These are phyloP conservation scores for Blastocystis sp. DNA, from an alignment of 352 stramenopile species.

Conservation along the genomic window DNA sequence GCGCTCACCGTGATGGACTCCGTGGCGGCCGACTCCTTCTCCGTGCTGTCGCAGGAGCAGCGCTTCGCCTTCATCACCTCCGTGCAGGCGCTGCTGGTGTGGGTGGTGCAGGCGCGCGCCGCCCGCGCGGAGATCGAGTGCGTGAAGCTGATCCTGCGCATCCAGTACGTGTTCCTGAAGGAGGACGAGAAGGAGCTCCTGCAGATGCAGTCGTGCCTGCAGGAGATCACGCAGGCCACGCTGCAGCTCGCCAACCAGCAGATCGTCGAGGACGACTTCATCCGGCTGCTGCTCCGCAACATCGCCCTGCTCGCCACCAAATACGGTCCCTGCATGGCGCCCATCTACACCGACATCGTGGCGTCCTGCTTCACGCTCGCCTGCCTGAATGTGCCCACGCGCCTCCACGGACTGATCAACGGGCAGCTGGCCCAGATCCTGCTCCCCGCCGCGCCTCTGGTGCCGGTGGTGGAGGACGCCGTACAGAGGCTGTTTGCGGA, in stretches of 20 bases:
- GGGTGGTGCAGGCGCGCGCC: not conserved
- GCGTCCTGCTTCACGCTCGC: not conserved
- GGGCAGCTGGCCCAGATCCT: constrained; percentile 17
- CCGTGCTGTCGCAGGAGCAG: not conserved
- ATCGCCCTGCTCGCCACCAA: constrained; percentile 31
- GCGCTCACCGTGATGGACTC: constrained; percentile 26
- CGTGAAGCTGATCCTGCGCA: constrained; percentile 10
- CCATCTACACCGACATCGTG: constrained; percentile 34
- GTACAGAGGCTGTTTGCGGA: constrained; percentile 14
- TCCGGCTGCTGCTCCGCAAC: constrained; percentile 22
- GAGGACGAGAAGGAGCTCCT: constrained; percentile 7
- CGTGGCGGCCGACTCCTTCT: not conserved
- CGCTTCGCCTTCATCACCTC: not conserved
- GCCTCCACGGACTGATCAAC: not conserved
- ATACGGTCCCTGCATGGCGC: not conserved
- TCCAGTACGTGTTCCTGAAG: constrained; percentile 57
- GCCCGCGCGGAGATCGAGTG: not conserved
- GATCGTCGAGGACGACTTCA: constrained; percentile 57
- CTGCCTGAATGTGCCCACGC: constrained; percentile 11
- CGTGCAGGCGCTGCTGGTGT: constrained; percentile 6
- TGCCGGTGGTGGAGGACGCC: not conserved
- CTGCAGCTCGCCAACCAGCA: not conserved
- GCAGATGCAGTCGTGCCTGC: not conserved
- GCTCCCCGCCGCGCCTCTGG: not conserved
- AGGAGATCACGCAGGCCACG: not conserved